A percentile compares a stretch with the other conserved stretches of the same genome.
phyloP scores from a whole-genome alignment of 805 yeast species.

The Wickerhamomyces mucosus region DNA sequence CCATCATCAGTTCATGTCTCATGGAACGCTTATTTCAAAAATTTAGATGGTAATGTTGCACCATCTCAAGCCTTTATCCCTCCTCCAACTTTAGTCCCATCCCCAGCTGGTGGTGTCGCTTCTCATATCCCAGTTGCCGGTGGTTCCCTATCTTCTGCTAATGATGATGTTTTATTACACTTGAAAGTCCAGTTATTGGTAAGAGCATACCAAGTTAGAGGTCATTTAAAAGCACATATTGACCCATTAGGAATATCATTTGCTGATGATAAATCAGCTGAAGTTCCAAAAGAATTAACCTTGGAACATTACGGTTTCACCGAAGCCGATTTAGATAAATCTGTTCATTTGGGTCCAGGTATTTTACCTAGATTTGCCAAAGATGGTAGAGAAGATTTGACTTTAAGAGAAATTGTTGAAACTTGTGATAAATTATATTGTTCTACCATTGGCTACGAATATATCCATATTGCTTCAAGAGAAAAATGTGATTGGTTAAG shows the following conservation, averaged over 20 bases:
- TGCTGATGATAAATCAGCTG: constrained; percentile 50
- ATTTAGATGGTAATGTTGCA: constrained; percentile 64
- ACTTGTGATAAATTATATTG: constrained; percentile 82
- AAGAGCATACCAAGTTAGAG: constrained; percentile 98
- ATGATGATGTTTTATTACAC: constrained; percentile 64
- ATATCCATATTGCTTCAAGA: constrained; percentile 93
- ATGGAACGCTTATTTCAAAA: constrained; percentile 95
- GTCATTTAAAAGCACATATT: constrained; percentile 89
- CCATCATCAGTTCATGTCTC: constrained; percentile 89
- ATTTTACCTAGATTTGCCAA: constrained; percentile 85
- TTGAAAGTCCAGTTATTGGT: constrained; percentile 93
- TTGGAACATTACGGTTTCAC: constrained; percentile 88
- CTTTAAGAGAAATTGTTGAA: constrained; percentile 68
- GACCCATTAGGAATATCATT: constrained; percentile 92
- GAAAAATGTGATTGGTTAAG: constrained; percentile 97
- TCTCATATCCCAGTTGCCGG: constrained; percentile 42
- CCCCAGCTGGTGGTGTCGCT: constrained; percentile 69
- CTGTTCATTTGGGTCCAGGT: constrained; percentile 93
- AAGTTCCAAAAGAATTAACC: constrained; percentile 77
- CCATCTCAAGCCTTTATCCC: constrained; percentile 74
- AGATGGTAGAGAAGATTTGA: constrained; percentile 48
- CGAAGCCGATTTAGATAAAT: constrained; percentile 73
- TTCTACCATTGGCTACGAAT: constrained; percentile 85
- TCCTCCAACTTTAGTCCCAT: constrained; percentile 85
- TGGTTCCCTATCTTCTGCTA: constrained; percentile 19